Conservation (phyloP, 371 early-diverging fungal species). For the Dentiscutata heterogama region DNA sequence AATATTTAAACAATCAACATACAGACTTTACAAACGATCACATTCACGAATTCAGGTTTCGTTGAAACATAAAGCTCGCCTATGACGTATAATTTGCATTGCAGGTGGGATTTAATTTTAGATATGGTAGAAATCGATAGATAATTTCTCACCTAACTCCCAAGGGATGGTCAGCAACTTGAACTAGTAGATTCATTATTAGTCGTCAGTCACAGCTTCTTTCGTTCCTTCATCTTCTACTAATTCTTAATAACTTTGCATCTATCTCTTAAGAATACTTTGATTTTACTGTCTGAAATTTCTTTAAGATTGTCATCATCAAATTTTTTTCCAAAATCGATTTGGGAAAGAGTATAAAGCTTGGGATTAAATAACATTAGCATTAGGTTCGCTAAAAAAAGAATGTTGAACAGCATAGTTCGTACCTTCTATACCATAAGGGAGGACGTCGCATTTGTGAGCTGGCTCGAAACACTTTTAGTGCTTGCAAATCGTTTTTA, state of each 20-base stretch:
- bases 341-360: constrained; percentile 30
- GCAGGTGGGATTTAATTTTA: constrained; percentile 8
- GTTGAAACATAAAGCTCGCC: constrained; percentile 11
- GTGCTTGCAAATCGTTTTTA: constrained; percentile 12
- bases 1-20: constrained; percentile 29
- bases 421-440: constrained; percentile 3
- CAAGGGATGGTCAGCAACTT: not conserved
- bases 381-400: constrained; percentile 28
- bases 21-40: constrained; percentile 35
- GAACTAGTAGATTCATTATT: constrained; percentile 6
- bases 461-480: constrained; percentile 21
- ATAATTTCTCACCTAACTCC: constrained; percentile 19
- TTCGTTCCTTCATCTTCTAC: not conserved
- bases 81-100: constrained; percentile 9
- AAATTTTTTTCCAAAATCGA: constrained; percentile 24
- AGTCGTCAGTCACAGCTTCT: constrained; percentile 33
- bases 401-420: constrained; percentile 27
- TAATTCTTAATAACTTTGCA: constrained; percentile 15
- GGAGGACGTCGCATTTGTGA: not conserved
- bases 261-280: not conserved
- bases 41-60: constrained; percentile 4
- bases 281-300: constrained; percentile 12
- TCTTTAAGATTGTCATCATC: constrained; percentile 4
- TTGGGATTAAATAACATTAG: constrained; percentile 33
- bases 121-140: constrained; percentile 17